Evolutionary conservation across 2,329 filamentous ascomycete genomes (phyloP).

Genomic region (Penicillium freii): DNA sequence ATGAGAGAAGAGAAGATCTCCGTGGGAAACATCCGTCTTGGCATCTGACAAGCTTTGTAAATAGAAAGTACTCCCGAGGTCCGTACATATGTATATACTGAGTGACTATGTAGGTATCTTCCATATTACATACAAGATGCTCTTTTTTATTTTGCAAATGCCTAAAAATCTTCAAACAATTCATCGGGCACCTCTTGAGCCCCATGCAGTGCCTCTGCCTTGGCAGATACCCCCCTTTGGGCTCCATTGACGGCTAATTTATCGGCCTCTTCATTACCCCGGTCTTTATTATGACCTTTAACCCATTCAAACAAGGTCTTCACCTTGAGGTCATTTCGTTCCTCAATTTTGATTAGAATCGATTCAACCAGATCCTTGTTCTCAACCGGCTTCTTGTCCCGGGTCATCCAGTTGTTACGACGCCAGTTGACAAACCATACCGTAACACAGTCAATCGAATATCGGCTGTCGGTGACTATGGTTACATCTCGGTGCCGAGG

Average conservation of each 20-base stretch:
- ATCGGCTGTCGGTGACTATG: conserved; percentile 86
- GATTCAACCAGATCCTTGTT: conserved; percentile 81
- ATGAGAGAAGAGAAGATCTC: neutral
- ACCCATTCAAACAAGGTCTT: conserved; percentile 79
- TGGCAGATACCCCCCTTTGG: conserved; percentile 36
- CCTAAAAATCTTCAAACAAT: conserved; percentile 26
- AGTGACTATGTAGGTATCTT: too few relatives aligned
- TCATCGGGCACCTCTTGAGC: conserved; percentile 28
- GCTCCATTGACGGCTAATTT: conserved; percentile 69
- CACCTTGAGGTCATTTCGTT: conserved; percentile 60
- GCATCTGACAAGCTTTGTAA: neutral
- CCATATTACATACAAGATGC: neutral
- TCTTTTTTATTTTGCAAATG: neutral
- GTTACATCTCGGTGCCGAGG: conserved; percentile 66
- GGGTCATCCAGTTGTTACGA: conserved; percentile 73
- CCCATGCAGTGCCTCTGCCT: conserved; percentile 26
- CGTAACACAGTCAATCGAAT: conserved; percentile 85
- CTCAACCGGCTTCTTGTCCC: conserved; percentile 68
- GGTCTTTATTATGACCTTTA: conserved; percentile 73
- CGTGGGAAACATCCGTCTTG: neutral
- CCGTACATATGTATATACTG: too few relatives aligned
- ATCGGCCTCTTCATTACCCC: conserved; percentile 80
- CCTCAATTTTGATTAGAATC: conserved; percentile 68
- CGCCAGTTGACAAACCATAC: conserved; percentile 80
- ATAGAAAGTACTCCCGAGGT: too few relatives aligned